Percentiles rank a stretch among this genome's conserved stretches.
Conservation (phyloP, 1,284 basidiomycete genomes). For the Hypsizygus ulmarius region DNA sequence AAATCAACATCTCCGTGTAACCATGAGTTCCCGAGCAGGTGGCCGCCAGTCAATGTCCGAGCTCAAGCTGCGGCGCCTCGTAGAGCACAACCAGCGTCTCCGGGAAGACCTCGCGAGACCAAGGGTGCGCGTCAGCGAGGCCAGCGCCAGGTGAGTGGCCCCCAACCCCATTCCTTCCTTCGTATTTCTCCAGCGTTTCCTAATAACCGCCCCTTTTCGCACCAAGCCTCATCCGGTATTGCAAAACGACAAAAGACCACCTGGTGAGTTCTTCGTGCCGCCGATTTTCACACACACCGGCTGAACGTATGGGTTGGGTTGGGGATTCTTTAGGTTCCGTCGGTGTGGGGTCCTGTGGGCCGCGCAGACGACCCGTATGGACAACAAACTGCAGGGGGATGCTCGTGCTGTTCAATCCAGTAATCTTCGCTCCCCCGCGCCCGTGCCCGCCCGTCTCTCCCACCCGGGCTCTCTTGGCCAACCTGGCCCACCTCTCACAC, state of each 20-base stretch:
- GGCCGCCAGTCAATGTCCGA: slow-evolving; percentile 86
- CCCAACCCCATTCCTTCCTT: slow-evolving; percentile 3
- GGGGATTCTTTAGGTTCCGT: slow-evolving; percentile 61
- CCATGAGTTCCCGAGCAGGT: slow-evolving; percentile 38
- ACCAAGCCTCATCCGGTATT: slow-evolving; percentile 81
- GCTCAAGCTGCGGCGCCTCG: slow-evolving; percentile 90
- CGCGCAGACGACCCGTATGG: slow-evolving; percentile 84
- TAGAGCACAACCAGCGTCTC: slow-evolving; percentile 91
- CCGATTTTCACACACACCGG: too few species aligned
- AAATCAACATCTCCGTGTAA: slow-evolving; percentile 16
- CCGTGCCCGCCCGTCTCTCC: slow-evolving; percentile 9
- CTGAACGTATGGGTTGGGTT: too few species aligned
- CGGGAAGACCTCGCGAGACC: slow-evolving; percentile 89
- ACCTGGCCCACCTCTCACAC: neutral
- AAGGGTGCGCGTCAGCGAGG: slow-evolving; percentile 88
- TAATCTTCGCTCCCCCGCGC: slow-evolving; percentile 24
- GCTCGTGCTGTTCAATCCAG: slow-evolving; percentile 48
- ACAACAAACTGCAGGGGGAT: slow-evolving; percentile 45
- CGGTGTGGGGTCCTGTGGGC: slow-evolving; percentile 87
- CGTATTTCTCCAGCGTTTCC: too few species aligned
- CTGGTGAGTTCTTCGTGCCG: slow-evolving; percentile 50
- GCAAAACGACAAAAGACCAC: slow-evolving; percentile 88
- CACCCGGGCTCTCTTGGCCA: slow-evolving; percentile 1
- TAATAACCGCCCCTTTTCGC: neutral
- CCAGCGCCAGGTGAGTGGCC: slow-evolving; percentile 74